Conservation (phyloP, 495 filamentous ascomycete species). For the Glonium stellatum region DNA sequence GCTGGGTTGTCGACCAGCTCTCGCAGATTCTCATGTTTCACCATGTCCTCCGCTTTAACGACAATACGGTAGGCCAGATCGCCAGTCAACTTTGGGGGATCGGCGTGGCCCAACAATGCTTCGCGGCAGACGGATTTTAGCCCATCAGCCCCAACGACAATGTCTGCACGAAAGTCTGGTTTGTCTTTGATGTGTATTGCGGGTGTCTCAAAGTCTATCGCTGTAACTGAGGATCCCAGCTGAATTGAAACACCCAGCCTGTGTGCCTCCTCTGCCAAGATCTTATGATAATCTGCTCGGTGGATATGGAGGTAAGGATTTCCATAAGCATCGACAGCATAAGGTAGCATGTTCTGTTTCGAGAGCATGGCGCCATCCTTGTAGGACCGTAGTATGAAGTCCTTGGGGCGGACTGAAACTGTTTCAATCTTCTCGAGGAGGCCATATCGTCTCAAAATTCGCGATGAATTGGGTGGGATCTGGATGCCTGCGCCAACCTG, state of each 20-base stretch:
- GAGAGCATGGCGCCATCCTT: neutral
- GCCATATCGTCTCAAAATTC: conserved; percentile 1
- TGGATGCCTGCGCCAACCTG: neutral
- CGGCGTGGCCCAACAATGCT: neutral
- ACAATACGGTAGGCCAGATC: conserved; percentile 10
- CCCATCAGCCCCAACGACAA: neutral
- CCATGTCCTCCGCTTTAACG: conserved; percentile 8
- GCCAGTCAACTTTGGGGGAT: conserved; percentile 5
- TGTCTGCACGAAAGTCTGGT: neutral
- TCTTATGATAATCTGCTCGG: neutral
- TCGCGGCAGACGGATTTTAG: neutral
- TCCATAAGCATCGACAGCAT: neutral
- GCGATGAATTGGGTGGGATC: neutral
- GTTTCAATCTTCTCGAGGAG: neutral
- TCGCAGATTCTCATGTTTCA: neutral
- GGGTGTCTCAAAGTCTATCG: neutral
- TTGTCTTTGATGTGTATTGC: conserved; percentile 1
- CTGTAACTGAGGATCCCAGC: neutral
- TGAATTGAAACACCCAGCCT: neutral
- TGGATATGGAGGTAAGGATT: conserved; percentile 4
- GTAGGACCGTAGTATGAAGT: neutral
- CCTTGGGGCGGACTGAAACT: neutral
- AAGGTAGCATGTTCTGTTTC: neutral
- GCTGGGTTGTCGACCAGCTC: conserved; percentile 5
- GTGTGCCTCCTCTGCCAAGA: neutral